A percentile compares a stretch with the other conserved stretches of the same genome.
phyloP scores from a whole-genome alignment of 129 eudicot species.

The Calendula officinalis region DNA sequence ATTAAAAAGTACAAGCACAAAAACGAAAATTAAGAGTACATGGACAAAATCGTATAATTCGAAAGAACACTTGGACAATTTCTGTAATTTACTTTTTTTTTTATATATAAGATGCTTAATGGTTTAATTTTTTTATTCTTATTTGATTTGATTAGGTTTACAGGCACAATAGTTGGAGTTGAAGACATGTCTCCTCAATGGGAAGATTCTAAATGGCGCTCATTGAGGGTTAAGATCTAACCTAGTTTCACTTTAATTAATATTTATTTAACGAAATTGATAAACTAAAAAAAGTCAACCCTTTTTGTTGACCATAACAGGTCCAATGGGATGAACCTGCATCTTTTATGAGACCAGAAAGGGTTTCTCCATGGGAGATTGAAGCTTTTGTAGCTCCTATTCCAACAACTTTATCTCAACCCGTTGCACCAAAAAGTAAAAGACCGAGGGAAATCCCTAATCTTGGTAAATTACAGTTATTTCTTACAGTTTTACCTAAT shows the following conservation, averaged over 20 bases:
- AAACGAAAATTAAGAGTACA: too few relatives aligned
- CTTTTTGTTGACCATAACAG: slow-evolving; percentile 34
- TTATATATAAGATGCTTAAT: not conserved
- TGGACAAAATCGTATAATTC: too few relatives aligned
- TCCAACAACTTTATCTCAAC: slow-evolving; percentile 40
- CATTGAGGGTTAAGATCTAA: slow-evolving; percentile 51
- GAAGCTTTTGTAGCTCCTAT: slow-evolving; percentile 59
- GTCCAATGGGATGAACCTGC: slow-evolving; percentile 97
- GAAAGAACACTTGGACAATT: too few relatives aligned
- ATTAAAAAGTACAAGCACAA: too few relatives aligned
- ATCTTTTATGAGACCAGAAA: slow-evolving; percentile 66
- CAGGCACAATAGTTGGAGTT: slow-evolving; percentile 74
- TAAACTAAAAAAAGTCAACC: not conserved
- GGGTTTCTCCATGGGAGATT: slow-evolving; percentile 89
- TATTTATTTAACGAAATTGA: not conserved
- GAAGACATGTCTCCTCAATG: slow-evolving; percentile 75
- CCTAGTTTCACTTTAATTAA: not conserved
- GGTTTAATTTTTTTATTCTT: not conserved
- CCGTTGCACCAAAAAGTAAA: slow-evolving; percentile 37
- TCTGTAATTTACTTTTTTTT: not conserved
- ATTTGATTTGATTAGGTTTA: slow-evolving; percentile 49
- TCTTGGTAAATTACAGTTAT: slow-evolving; percentile 39
- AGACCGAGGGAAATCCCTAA: slow-evolving; percentile 47
- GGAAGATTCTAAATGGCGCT: slow-evolving; percentile 75
- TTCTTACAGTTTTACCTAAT: not conserved